These are phyloP conservation scores for Psophocarpus tetragonolobus DNA, from an alignment of 306 rosid genomes.

Conservation along the genomic window DNA sequence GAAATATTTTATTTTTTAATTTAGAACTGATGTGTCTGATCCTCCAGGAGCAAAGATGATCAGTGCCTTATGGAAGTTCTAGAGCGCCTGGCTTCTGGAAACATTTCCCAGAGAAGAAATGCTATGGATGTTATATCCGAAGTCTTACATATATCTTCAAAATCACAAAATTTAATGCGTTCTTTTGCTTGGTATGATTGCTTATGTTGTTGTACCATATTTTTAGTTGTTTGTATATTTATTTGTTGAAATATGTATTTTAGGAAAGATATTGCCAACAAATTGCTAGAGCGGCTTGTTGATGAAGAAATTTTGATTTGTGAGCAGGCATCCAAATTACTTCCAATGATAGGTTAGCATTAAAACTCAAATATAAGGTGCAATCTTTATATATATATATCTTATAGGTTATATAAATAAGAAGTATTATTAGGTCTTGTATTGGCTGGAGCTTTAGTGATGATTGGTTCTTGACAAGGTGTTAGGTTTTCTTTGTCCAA, in stretches of 20 bases:
- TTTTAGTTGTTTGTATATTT: slow-evolving; percentile 22
- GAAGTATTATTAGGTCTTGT: slow-evolving; percentile 9
- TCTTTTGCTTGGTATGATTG: slow-evolving; percentile 60
- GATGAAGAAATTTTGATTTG: slow-evolving; percentile 69
- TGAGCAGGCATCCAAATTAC: slow-evolving; percentile 69
- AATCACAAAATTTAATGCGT: slow-evolving; percentile 44
- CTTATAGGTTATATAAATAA: neutral
- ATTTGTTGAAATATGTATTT: slow-evolving; percentile 35
- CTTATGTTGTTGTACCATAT: slow-evolving; percentile 7
- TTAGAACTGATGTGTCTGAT: slow-evolving; percentile 34
- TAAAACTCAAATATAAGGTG: slow-evolving; percentile 21
- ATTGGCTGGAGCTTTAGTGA: slow-evolving; percentile 27
- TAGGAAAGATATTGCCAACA: slow-evolving; percentile 73
- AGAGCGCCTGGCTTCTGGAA: slow-evolving; percentile 62
- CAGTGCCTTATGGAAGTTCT: slow-evolving; percentile 71
- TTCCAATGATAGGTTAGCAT: slow-evolving; percentile 70
- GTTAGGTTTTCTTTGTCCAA: slow-evolving; percentile 13
- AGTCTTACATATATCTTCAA: slow-evolving; percentile 53
- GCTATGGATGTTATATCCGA: slow-evolving; percentile 82
- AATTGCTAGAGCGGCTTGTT: slow-evolving; percentile 68
- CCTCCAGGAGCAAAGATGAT: slow-evolving; percentile 63
- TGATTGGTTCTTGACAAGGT: slow-evolving; percentile 16
- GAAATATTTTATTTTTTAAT: slow-evolving; percentile 10
- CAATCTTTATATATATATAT: neutral
- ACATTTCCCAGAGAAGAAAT: slow-evolving; percentile 72